Evolutionary conservation across 2,329 filamentous ascomycete genomes (phyloP).

Genomic region (Hypoxylon sp.): DNA sequence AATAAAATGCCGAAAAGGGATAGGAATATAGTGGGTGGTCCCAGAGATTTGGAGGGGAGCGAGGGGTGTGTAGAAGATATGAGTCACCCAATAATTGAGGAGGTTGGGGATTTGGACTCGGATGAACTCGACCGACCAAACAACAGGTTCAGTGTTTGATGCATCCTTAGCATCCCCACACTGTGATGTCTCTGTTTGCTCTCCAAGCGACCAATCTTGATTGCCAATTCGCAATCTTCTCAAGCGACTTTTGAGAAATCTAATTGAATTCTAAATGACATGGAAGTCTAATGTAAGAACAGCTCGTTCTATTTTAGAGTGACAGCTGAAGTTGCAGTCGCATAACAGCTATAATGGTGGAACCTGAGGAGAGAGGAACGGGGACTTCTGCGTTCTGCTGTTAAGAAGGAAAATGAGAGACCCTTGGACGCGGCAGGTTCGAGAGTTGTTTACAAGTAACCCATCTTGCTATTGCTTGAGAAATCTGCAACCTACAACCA

Average conservation of each 20-base stretch:
- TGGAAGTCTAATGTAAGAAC: constrained; percentile 19
- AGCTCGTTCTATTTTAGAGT: constrained; percentile 11
- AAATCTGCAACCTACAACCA: constrained; percentile 1
- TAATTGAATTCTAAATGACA: constrained; percentile 5
- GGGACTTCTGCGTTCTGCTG: not conserved
- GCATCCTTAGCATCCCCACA: constrained; percentile 12
- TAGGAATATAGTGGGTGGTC: constrained; percentile 21
- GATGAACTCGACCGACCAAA: constrained; percentile 10
- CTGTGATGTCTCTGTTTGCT: not conserved
- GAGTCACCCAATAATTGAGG: constrained; percentile 51
- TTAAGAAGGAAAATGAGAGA: not conserved
- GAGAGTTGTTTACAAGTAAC: constrained; percentile 20
- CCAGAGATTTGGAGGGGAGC: constrained; percentile 18
- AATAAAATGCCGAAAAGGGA: constrained; percentile 26
- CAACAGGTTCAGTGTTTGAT: constrained; percentile 17
- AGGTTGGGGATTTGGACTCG: constrained; percentile 42
- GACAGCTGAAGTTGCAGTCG: not conserved
- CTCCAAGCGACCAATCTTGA: constrained; percentile 8
- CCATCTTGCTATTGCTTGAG: not conserved
- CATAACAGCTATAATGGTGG: not conserved
- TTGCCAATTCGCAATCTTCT: constrained; percentile 22
- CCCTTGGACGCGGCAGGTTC: constrained; percentile 9
- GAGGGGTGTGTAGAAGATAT: constrained; percentile 42
- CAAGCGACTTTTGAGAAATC: constrained; percentile 2
- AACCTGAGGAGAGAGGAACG: not conserved